Conservation (phyloP, 768 basidiomycete genomes). For the Lactarius indigo region DNA sequence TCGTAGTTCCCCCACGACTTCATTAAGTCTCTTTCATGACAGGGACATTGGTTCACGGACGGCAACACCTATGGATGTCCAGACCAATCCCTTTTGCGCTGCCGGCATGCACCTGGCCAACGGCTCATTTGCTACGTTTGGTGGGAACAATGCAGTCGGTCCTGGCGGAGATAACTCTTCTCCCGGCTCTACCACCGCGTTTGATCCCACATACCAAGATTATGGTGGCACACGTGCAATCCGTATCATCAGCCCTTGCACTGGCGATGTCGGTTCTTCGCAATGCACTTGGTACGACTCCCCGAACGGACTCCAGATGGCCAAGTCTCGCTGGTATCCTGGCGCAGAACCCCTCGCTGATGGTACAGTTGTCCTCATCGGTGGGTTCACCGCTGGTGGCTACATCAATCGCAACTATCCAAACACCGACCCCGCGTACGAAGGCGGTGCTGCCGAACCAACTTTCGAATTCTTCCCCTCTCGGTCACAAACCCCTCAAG, state of each 20-base stretch:
- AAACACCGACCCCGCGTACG: slow-evolving; percentile 55
- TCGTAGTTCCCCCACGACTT: not conserved
- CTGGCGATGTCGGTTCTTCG: slow-evolving; percentile 40
- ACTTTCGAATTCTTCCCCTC: slow-evolving; percentile 82
- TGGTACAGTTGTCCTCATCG: slow-evolving; percentile 76
- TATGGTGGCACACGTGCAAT: slow-evolving; percentile 79
- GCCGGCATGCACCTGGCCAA: slow-evolving; percentile 82
- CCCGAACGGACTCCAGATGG: slow-evolving; percentile 56
- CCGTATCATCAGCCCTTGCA: slow-evolving; percentile 79
- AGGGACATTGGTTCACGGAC: slow-evolving; percentile 63
- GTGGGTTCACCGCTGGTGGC: slow-evolving; percentile 74
- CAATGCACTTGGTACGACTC: slow-evolving; percentile 75
- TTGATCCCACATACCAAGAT: slow-evolving; percentile 69
- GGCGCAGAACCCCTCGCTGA: slow-evolving; percentile 70
- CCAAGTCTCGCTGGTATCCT: slow-evolving; percentile 74
- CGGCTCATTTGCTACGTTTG: slow-evolving; percentile 70
- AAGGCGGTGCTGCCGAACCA: slow-evolving; percentile 74
- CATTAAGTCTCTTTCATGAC: not conserved
- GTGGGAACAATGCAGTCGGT: slow-evolving; percentile 74
- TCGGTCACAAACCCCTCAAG: slow-evolving; percentile 42
- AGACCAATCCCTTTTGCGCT: slow-evolving; percentile 75
- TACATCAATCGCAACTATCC: slow-evolving; percentile 77
- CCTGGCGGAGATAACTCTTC: slow-evolving; percentile 59
- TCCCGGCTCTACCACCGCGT: slow-evolving; percentile 39
- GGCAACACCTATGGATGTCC: slow-evolving; percentile 64